These are phyloP conservation scores for Aquilaria yunnanensis DNA, from an alignment of 345 rosid species.

Conservation along the genomic window DNA sequence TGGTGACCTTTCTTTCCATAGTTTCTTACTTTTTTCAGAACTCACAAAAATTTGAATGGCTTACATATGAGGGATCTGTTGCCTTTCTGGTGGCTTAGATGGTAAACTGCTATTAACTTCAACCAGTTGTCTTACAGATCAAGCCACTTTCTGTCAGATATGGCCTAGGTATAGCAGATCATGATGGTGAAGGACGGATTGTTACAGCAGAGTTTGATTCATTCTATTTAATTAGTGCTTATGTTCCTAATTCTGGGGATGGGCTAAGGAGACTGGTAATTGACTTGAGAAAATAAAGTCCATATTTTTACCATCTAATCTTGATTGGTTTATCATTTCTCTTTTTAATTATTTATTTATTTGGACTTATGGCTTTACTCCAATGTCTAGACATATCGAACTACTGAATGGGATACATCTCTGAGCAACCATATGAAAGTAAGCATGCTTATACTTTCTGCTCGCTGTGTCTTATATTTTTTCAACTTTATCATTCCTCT, in stretches of 20 bases:
- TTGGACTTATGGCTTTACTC: conserved; percentile 11
- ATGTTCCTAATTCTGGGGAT: conserved; percentile 96
- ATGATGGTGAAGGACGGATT: conserved; percentile 83
- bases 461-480: background rate
- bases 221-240: conserved; percentile 61
- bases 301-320: background rate
- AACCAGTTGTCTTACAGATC: conserved; percentile 40
- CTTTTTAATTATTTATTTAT: conserved; percentile 2
- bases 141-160: conserved; percentile 87
- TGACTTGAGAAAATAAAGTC: conserved; percentile 4
- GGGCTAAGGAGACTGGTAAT: conserved; percentile 92
- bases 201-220: conserved; percentile 85
- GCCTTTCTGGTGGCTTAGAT: conserved; percentile 1
- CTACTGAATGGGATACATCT: conserved; percentile 69
- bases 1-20: background rate
- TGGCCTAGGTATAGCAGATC: conserved; percentile 71
- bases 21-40: background rate
- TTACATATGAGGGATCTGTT: background rate
- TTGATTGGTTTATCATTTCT: conserved; percentile 12
- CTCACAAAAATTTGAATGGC: conserved; percentile 1
- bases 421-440: conserved; percentile 81
- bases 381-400: conserved; percentile 59
- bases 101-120: background rate
- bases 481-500: background rate
- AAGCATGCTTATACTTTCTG: conserved; percentile 18